These are phyloP conservation scores for Aspergillus pseudoglaucus DNA, from an alignment of 2,329 filamentous ascomycete genomes.

Conservation along the genomic window DNA sequence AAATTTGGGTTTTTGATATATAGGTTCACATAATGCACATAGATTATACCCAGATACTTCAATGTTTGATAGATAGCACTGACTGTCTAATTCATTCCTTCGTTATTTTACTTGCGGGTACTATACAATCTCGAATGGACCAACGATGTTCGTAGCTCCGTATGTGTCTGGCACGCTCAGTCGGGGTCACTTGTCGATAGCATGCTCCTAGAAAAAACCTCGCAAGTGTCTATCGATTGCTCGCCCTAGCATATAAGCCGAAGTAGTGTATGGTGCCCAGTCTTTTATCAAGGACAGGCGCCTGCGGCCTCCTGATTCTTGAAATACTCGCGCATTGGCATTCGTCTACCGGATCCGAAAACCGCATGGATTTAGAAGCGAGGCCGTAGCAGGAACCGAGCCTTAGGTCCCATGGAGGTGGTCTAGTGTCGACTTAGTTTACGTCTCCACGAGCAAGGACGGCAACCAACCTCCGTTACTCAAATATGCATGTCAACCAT, in stretches of 20 bases:
- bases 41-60: neutral
- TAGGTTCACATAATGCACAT: neutral
- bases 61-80: conserved; percentile 3
- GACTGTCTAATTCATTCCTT: neutral
- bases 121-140: too few relatives aligned
- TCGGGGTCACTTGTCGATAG: too few relatives aligned
- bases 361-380: neutral
- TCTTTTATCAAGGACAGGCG: neutral
- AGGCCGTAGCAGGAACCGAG: neutral
- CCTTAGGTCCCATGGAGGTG: neutral
- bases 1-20: conserved; percentile 2
- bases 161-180: too few relatives aligned
- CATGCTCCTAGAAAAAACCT: too few relatives aligned
- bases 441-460: too few relatives aligned
- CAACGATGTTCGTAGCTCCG: too few relatives aligned
- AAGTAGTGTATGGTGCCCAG: neutral
- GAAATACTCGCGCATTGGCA: neutral
- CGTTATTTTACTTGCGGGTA: neutral
- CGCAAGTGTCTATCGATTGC: too few relatives aligned
- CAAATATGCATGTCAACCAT: conserved; percentile 2
- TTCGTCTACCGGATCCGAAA: neutral
- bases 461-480: too few relatives aligned
- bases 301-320: neutral
- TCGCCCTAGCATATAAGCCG: too few relatives aligned
- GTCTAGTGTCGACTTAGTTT: neutral